Evolutionary conservation across 768 basidiomycete genomes (phyloP).

Genomic region (Pholiota microspora): DNA sequence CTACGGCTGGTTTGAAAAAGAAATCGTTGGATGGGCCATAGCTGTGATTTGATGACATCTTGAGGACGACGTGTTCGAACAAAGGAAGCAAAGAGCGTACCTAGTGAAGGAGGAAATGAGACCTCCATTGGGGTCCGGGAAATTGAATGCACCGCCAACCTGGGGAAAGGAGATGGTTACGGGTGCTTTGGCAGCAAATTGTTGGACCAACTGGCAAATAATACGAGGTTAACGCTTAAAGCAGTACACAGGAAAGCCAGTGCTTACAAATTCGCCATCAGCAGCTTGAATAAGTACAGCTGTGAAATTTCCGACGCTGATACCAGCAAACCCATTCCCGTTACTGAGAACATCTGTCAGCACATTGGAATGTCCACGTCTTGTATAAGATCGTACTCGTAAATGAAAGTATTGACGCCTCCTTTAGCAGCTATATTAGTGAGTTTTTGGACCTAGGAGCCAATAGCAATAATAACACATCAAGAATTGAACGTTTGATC

Average conservation of each 20-base stretch:
- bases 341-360: slow-evolving; percentile 33
- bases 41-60: slow-evolving; percentile 23
- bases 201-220: slow-evolving; percentile 40
- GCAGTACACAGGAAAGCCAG: background rate
- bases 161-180: slow-evolving; percentile 50
- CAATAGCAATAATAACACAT: background rate
- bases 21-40: slow-evolving; percentile 63
- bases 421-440: slow-evolving; percentile 54
- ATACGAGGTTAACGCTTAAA: background rate
- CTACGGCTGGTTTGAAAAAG: slow-evolving; percentile 47
- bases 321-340: slow-evolving; percentile 42
- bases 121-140: slow-evolving; percentile 52
- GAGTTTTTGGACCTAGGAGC: slow-evolving; percentile 48
- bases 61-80: too few species aligned
- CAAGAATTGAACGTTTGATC: background rate
- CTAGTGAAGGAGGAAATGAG: slow-evolving; percentile 53
- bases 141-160: slow-evolving; percentile 36
- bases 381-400: slow-evolving; percentile 41
- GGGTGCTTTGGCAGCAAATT: slow-evolving; percentile 42
- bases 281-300: slow-evolving; percentile 51
- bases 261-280: slow-evolving; percentile 54
- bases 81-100: slow-evolving; percentile 16
- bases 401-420: slow-evolving; percentile 46
- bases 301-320: slow-evolving; percentile 44
- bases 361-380: background rate